phyloP scores from a whole-genome alignment of 306 rosid genomes.

The Boehmeria nivea region DNA sequence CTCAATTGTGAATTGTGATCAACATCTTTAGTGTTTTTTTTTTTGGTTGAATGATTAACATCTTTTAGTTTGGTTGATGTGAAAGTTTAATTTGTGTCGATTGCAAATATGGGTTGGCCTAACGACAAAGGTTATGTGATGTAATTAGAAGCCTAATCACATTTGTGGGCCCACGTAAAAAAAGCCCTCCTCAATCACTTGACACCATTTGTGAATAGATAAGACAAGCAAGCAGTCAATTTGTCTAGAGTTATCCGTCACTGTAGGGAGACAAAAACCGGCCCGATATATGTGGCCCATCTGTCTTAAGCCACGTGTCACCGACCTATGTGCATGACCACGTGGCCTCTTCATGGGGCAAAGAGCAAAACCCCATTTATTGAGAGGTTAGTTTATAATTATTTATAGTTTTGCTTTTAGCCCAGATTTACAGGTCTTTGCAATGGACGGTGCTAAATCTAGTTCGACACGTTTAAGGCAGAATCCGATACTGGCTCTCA shows the following conservation, averaged over 20 bases:
- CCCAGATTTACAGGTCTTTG: neutral
- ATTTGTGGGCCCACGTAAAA: no score
- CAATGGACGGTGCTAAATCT: constrained; percentile 23
- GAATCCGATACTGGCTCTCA: constrained; percentile 34
- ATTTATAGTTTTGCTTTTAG: neutral
- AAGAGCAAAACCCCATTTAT: constrained; percentile 20
- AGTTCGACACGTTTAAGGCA: constrained; percentile 38
- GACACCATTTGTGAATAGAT: neutral
- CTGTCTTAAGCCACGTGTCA: constrained; percentile 28
- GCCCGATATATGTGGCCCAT: neutral
- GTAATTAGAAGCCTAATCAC: no score
- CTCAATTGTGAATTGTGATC: no score
- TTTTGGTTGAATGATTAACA: no score
- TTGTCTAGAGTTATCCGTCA: neutral
- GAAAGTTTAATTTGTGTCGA: no score
- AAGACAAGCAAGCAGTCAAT: neutral
- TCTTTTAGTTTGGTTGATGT: no score
- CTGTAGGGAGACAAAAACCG: neutral
- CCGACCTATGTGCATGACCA: constrained; percentile 30
- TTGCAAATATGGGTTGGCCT: no score
- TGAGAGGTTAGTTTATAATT: neutral
- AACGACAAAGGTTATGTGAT: no score
- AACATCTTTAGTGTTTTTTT: no score
- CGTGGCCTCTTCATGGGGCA: constrained; percentile 40
- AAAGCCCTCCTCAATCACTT: no score